These are phyloP conservation scores for Candida xiaguanensis DNA, from an alignment of 805 yeast genomes.

Conservation along the genomic window DNA sequence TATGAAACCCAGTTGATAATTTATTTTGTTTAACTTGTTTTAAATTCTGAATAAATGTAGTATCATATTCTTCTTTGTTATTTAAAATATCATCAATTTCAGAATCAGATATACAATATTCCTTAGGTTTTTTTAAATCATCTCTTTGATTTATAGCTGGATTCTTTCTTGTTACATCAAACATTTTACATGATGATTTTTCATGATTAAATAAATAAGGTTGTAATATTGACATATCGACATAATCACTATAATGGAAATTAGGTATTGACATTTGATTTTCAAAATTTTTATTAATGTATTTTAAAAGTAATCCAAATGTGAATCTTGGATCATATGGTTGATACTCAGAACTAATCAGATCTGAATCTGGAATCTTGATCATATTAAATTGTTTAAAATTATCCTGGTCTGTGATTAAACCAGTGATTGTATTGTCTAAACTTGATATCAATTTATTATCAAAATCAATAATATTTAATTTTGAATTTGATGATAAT, in stretches of 20 bases:
- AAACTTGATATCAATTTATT: neutral
- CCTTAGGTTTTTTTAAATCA: conserved; percentile 13
- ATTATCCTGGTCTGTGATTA: neutral
- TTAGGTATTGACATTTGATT: conserved; percentile 13
- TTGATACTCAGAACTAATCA: no score
- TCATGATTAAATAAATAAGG: conserved; percentile 11
- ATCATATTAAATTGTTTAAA: no score
- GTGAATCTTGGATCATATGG: conserved; percentile 29
- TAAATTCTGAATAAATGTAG: conserved; percentile 2
- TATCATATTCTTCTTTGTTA: neutral
- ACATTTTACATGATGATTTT: conserved; percentile 17
- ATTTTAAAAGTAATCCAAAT: conserved; percentile 17
- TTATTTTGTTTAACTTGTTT: conserved; percentile 8
- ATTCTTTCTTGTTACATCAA: conserved; percentile 15
- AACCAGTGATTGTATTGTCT: conserved; percentile 8
- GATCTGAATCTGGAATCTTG: no score
- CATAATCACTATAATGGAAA: conserved; percentile 35
- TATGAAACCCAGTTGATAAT: conserved; percentile 36
- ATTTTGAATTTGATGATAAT: neutral
- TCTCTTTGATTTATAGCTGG: conserved; percentile 10
- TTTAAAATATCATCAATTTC: conserved; percentile 14
- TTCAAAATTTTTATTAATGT: conserved; percentile 14
- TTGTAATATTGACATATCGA: conserved; percentile 21
- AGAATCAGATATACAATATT: conserved; percentile 24
- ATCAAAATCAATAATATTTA: conserved; percentile 2